Base-by-base conservation (phyloP, 495 filamentous ascomycete species). In the Penicillium ochrochloron region DNA sequence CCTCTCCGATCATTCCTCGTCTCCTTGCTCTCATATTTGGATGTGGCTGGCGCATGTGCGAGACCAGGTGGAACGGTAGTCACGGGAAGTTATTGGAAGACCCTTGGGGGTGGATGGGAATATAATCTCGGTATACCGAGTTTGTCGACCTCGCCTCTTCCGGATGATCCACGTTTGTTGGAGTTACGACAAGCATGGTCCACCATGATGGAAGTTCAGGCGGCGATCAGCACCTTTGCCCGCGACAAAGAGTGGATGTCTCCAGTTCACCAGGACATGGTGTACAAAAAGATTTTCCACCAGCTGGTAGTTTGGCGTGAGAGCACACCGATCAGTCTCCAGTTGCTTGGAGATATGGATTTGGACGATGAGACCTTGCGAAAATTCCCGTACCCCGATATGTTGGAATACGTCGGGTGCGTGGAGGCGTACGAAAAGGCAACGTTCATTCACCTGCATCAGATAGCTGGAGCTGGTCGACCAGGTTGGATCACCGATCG, bases 391-490 rank as follows among this genome's bases (percentile, higher is more conserved):
- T 77, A 70, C 42, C 74, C 70, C 0, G 73, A 78, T 25, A 66
- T 78, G 15, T 39, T 80, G 2, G 78, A 78, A 48, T 78, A 80
- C 58, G 74, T 69, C 5, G 78, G 76, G 10, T 78, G 78, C 50
- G 75, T 80, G 35, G 78, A 80, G 51, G 75, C 76, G 0, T 80
- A 78, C 55, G 78, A 80, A 34, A 78, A 80, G 56, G 78, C 78
- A 14, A 78, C 78, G 4, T 72, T 73, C 27, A 66, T 80, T 3
- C 75, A 73, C 57, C 64, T 80, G 11, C 74, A 78, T 60, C 73
- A 77, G 58, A 61, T 80, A 10, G 75, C 65, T 33, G 75, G 72
- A n/a, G 75, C 71, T 29, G 74, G 65, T 14, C 74, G 78, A 52
- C 73, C 73, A 7, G 68, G 70, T 35, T 67, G 68, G 63, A 70